These are phyloP conservation scores for Ramichloridium luteum DNA, from an alignment of 2,329 filamentous ascomycete genomes.

Conservation along the genomic window DNA sequence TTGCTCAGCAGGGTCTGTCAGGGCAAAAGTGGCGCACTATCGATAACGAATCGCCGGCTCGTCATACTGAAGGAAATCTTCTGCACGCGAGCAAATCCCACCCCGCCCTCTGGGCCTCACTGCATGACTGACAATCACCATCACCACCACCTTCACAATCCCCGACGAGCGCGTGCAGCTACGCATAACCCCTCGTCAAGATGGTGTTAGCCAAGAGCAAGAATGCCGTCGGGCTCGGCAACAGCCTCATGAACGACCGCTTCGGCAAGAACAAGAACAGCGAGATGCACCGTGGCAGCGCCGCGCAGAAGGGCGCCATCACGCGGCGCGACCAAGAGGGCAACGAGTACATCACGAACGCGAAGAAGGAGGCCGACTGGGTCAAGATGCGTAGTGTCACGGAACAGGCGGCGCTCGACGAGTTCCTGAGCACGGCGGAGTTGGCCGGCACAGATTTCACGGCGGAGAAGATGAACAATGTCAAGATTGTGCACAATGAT, in stretches of 20 bases:
- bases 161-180: too few relatives aligned
- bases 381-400: slow-evolving; percentile 99
- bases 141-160: too few relatives aligned
- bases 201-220: slow-evolving; percentile 87
- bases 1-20: too few relatives aligned
- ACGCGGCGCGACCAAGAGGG: slow-evolving; percentile 23
- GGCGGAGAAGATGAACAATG: slow-evolving; percentile 96
- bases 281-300: slow-evolving; percentile 62
- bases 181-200: too few relatives aligned
- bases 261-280: slow-evolving; percentile 85
- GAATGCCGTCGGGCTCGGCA: slow-evolving; percentile 86
- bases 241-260: slow-evolving; percentile 96
- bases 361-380: slow-evolving; percentile 83
- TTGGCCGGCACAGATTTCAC: slow-evolving; percentile 98
- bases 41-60: too few relatives aligned
- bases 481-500: slow-evolving; percentile 96
- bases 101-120: too few relatives aligned
- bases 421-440: slow-evolving; percentile 91
- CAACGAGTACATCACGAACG: slow-evolving; percentile 72
- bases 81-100: too few relatives aligned
- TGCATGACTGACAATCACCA: too few relatives aligned
- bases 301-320: slow-evolving; percentile 56
- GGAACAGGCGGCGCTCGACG: slow-evolving; percentile 89
- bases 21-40: too few relatives aligned
- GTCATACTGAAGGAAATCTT: too few relatives aligned